Conservation (phyloP, 768 basidiomycete genomes). For the Amanita brunnescens region DNA sequence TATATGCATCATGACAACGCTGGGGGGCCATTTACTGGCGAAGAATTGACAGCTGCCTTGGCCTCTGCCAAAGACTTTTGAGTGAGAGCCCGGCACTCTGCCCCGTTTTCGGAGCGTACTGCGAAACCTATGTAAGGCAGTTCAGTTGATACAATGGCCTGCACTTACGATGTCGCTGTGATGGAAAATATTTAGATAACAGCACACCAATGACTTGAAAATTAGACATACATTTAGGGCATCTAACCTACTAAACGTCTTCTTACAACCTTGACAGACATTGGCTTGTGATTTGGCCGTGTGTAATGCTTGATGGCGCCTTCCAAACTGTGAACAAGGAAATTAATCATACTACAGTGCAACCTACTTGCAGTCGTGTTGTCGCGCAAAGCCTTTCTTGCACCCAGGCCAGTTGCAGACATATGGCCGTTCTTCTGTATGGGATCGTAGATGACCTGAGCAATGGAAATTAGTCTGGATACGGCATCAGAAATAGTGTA, state of each 20-base stretch:
- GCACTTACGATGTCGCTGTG: conserved; percentile 69
- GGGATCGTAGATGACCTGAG: conserved; percentile 84
- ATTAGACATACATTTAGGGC: conserved; percentile 76
- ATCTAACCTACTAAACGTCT: conserved; percentile 90
- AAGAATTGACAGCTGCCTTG: conserved; percentile 11
- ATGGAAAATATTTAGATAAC: conserved; percentile 12
- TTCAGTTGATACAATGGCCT: conserved; percentile 10
- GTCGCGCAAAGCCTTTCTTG: conserved; percentile 89
- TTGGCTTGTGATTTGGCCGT: conserved; percentile 77
- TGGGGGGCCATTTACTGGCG: background rate
- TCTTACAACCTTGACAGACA: conserved; percentile 85
- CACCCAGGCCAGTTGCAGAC: conserved; percentile 92
- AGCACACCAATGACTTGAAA: conserved; percentile 1
- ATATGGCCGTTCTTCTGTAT: conserved; percentile 93
- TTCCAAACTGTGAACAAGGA: conserved; percentile 18
- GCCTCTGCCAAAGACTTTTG: conserved; percentile 28
- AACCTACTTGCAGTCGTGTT: conserved; percentile 94
- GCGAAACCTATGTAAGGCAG: conserved; percentile 15
- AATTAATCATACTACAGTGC: conserved; percentile 6
- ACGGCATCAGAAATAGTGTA: background rate
- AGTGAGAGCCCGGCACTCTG: conserved; percentile 54
- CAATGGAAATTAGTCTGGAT: conserved; percentile 6
- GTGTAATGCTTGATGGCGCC: conserved; percentile 88
- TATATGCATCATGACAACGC: conserved; percentile 2
- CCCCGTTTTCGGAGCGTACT: conserved; percentile 83